phyloP scores from a whole-genome alignment of 2,329 filamentous ascomycete genomes.

The Ceratocystis cubensis region DNA sequence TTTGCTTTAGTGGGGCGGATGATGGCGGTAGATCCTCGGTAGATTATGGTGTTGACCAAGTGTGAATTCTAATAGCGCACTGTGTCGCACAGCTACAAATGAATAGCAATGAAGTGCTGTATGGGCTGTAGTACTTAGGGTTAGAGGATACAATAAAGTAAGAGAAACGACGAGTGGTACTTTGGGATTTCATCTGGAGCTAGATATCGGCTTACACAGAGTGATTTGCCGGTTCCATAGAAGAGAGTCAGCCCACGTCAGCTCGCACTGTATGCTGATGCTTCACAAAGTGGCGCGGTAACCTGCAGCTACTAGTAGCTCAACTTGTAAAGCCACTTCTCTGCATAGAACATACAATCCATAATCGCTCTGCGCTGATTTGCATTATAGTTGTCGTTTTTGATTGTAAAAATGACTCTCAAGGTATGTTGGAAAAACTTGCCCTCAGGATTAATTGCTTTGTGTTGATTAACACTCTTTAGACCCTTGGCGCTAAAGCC shows the following conservation, averaged over 20 bases:
- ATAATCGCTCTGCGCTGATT: too few relatives aligned
- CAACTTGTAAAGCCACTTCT: not conserved
- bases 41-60: not conserved
- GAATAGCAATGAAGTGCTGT: not conserved
- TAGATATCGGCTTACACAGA: not conserved
- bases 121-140: not conserved
- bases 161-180: too few relatives aligned
- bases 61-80: not conserved
- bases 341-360: not conserved
- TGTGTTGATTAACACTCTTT: not conserved
- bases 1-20: slow-evolving; percentile 7
- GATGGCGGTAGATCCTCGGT: not conserved
- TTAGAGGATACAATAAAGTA: not conserved
- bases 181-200: too few relatives aligned
- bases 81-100: not conserved
- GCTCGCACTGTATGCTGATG: not conserved
- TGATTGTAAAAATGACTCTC: not conserved
- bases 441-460: not conserved
- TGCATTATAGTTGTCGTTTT: too few relatives aligned
- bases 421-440: not conserved
- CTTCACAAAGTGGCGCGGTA: not conserved
- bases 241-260: not conserved
- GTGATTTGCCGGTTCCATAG: not conserved
- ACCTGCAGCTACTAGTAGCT: not conserved
- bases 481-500: slow-evolving; percentile 80